phyloP scores from a whole-genome alignment of 345 rosid species.

The Kernera saxatilis region DNA sequence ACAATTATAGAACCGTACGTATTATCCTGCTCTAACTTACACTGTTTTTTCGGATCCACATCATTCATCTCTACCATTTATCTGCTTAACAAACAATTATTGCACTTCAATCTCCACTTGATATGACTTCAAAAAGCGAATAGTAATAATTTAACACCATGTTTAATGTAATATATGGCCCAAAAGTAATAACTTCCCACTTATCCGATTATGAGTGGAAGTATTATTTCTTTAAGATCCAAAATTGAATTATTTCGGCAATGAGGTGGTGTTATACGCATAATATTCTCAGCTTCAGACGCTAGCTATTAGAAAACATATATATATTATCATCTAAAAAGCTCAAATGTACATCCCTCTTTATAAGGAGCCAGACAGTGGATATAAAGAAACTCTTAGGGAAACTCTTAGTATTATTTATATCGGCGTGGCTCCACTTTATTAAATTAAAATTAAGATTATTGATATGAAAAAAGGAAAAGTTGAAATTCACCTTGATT shows the following conservation, averaged over 20 bases:
- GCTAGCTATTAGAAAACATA: background rate
- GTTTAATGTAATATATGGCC: background rate
- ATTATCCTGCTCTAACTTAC: no score
- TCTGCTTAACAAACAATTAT: background rate
- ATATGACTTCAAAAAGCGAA: no score
- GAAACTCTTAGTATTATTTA: background rate
- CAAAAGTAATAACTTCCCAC: background rate
- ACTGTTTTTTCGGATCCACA: no score
- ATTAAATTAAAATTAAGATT: background rate
- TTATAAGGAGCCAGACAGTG: background rate
- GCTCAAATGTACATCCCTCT: background rate
- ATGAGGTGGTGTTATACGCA: background rate
- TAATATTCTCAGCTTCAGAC: background rate
- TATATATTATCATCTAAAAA: constrained; percentile 9
- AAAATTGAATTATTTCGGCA: background rate
- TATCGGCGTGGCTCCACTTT: constrained; percentile 20
- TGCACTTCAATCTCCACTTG: background rate
- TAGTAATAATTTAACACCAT: background rate
- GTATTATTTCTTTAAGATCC: background rate
- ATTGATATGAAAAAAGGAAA: background rate
- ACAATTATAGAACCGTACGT: no score
- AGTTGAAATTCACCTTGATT: constrained; percentile 9
- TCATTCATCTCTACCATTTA: background rate
- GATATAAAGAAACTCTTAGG: background rate
- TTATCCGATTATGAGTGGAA: background rate